phyloP scores from a whole-genome alignment of 2,329 filamentous ascomycete genomes.

The Cercospora sesami region DNA sequence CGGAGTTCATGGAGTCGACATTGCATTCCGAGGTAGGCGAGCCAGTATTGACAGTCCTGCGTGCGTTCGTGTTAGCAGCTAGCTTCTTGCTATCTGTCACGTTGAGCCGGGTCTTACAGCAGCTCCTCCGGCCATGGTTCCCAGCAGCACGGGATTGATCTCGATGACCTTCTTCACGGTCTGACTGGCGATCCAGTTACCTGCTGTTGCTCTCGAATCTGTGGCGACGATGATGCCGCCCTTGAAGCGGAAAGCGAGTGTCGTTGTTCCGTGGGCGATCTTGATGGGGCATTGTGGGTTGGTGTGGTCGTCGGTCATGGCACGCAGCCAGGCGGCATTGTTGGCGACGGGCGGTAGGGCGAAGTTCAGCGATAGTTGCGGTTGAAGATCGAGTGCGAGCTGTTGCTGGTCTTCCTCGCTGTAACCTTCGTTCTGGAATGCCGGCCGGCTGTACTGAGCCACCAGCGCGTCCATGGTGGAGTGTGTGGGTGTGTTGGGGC shows the following conservation, averaged over 20 bases:
- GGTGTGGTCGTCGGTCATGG: constrained; percentile 93
- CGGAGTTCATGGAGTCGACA: constrained; percentile 98
- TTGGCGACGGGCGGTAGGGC: constrained; percentile 87
- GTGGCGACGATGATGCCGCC: constrained; percentile 98
- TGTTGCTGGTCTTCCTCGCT: constrained; percentile 64
- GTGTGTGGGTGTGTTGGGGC: not conserved
- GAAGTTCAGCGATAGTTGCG: constrained; percentile 86
- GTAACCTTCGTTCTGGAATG: constrained; percentile 71
- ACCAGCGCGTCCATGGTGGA: constrained; percentile 84
- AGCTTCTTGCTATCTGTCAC: not conserved
- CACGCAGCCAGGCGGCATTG: constrained; percentile 92
- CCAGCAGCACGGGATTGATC: constrained; percentile 90
- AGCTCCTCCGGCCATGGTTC: constrained; percentile 97
- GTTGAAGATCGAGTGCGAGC: constrained; percentile 66
- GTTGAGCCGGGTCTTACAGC: constrained; percentile 59
- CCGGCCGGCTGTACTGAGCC: constrained; percentile 81
- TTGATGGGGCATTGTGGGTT: constrained; percentile 99
- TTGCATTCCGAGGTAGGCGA: constrained; percentile 97
- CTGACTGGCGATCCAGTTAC: constrained; percentile 99
- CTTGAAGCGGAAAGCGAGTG: constrained; percentile 95
- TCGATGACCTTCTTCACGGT: constrained; percentile 99
- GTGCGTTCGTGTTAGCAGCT: constrained; percentile 19
- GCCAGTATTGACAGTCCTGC: constrained; percentile 99
- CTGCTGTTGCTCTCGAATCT: constrained; percentile 93
- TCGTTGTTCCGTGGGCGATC: constrained; percentile 98